Percentiles rank a stretch among this genome's conserved stretches.
These are phyloP conservation scores for Podospora pseudocomata DNA, from an alignment of 495 filamentous ascomycete genomes.

Conservation along the genomic window DNA sequence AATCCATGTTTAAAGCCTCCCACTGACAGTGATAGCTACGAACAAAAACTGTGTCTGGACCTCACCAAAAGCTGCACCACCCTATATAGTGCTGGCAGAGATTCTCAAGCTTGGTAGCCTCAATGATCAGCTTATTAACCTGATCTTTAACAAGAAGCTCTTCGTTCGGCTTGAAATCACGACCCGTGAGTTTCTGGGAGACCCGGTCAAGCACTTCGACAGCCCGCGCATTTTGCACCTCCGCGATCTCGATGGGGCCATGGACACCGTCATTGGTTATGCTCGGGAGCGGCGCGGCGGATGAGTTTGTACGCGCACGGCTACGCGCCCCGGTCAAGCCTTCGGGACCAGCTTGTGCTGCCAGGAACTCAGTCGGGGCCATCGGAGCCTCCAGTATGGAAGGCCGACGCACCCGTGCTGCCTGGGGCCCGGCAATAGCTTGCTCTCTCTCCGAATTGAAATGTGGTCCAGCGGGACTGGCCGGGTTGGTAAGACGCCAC, in stretches of 20 bases:
- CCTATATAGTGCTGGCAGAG: constrained; percentile 98
- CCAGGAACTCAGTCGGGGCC: constrained; percentile 47
- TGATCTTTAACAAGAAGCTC: constrained; percentile 84
- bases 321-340: constrained; percentile 48
- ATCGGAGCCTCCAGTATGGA: constrained; percentile 68
- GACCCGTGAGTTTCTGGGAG: constrained; percentile 85
- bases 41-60: neutral
- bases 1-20: neutral
- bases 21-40: neutral
- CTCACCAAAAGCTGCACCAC: constrained; percentile 89
- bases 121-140: constrained; percentile 87
- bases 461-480: constrained; percentile 70
- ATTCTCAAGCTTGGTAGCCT: constrained; percentile 96
- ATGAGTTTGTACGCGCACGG: constrained; percentile 54
- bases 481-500: constrained; percentile 87
- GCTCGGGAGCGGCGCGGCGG: constrained; percentile 31
- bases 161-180: constrained; percentile 63
- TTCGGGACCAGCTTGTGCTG: constrained; percentile 39
- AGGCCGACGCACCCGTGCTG: constrained; percentile 51
- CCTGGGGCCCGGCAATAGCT: constrained; percentile 42
- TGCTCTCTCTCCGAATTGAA: constrained; percentile 71
- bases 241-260: constrained; percentile 48
- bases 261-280: constrained; percentile 34
- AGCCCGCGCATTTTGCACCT: constrained; percentile 89
- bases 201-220: constrained; percentile 89